These are phyloP conservation scores for Boletus rubescentipes DNA, from an alignment of 768 basidiomycete species.

Conservation along the genomic window DNA sequence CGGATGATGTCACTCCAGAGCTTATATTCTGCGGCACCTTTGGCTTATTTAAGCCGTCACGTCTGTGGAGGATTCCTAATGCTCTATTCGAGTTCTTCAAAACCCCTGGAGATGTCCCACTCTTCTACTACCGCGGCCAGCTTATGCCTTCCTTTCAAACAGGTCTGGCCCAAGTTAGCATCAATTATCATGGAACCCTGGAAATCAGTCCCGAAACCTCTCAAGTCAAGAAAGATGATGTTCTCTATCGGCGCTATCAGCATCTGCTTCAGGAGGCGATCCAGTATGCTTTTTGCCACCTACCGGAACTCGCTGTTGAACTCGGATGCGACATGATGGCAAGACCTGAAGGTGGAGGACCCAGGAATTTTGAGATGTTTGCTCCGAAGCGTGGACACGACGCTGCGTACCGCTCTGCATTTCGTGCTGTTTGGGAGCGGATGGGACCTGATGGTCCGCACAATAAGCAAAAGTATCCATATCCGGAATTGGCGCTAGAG, in stretches of 20 bases:
- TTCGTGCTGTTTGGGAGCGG: slow-evolving; percentile 6
- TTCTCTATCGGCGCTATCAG: slow-evolving; percentile 11
- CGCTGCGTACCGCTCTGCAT: slow-evolving; percentile 6
- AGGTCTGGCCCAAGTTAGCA: slow-evolving; percentile 4
- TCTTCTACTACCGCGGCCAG: slow-evolving; percentile 18
- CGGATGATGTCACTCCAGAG: slow-evolving; percentile 10
- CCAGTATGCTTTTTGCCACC: slow-evolving; percentile 10
- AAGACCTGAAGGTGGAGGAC: not conserved
- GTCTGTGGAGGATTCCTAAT: slow-evolving; percentile 13
- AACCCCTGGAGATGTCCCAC: slow-evolving; percentile 5
- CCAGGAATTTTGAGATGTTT: not conserved
- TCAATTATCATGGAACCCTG: slow-evolving; percentile 17
- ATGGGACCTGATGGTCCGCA: not conserved
- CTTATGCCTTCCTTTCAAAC: slow-evolving; percentile 6
- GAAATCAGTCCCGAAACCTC: slow-evolving; percentile 7
- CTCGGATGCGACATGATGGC: slow-evolving; percentile 15
- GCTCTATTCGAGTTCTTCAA: slow-evolving; percentile 18
- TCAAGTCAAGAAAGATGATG: slow-evolving; percentile 1
- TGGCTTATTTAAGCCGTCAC: slow-evolving; percentile 10
- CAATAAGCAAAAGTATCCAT: slow-evolving; percentile 4
- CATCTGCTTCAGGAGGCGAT: slow-evolving; percentile 10
- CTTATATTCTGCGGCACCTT: slow-evolving; percentile 14
- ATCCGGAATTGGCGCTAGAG: not conserved
- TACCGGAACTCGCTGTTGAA: slow-evolving; percentile 15
- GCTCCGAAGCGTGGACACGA: not conserved